Conservation (phyloP, 73 alveolate genomes). For the Paramecium biaurelia region DNA sequence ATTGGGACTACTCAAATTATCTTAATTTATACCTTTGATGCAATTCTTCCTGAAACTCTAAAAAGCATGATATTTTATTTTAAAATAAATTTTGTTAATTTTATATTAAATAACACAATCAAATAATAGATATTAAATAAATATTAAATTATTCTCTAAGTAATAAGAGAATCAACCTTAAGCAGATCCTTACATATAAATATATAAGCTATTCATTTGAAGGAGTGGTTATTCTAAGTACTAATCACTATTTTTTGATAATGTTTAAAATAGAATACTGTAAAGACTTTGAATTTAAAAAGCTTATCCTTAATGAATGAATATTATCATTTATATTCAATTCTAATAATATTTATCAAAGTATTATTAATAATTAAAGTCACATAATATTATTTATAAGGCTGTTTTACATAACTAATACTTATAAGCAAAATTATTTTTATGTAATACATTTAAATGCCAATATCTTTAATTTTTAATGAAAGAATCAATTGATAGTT, state of each 20-base stretch:
- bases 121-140: background rate
- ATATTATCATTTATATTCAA: no score
- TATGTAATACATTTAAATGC: background rate
- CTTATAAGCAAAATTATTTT: background rate
- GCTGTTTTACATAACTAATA: no score
- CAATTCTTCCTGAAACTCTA: slow-evolving; percentile 23
- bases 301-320: background rate
- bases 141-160: background rate
- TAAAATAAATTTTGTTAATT: background rate
- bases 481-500: background rate
- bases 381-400: background rate
- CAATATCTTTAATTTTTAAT: background rate
- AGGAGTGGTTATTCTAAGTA: background rate
- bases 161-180: no score
- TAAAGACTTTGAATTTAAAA: no score
- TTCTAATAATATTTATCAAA: no score
- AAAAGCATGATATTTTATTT: slow-evolving; percentile 22
- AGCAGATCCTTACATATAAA: background rate
- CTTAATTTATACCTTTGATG: background rate
- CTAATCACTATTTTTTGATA: background rate
- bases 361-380: background rate
- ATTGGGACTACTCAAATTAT: background rate
- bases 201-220: background rate
- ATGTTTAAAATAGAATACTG: background rate
- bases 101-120: background rate